These are phyloP conservation scores for Penicillium italicum DNA, from an alignment of 2,329 filamentous ascomycete species.

Conservation along the genomic window DNA sequence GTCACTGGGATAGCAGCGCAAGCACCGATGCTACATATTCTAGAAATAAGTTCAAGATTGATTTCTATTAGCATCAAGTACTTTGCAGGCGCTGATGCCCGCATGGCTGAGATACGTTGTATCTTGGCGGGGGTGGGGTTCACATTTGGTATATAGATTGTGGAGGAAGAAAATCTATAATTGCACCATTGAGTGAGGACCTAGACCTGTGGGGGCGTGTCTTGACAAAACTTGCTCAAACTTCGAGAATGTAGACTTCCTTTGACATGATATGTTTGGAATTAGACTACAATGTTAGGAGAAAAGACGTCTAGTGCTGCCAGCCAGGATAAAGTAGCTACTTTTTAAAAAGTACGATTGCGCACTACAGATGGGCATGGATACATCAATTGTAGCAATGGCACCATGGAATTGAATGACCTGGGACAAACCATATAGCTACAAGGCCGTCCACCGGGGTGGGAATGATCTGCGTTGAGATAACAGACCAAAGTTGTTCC, in stretches of 20 bases:
- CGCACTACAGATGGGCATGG: neutral
- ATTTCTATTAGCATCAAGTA: neutral
- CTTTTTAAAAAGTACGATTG: neutral
- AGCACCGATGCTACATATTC: neutral
- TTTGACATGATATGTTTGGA: neutral
- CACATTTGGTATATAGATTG: neutral
- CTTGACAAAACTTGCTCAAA: neutral
- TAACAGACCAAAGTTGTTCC: neutral
- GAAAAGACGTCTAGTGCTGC: neutral
- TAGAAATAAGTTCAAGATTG: neutral
- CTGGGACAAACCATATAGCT: slow-evolving; percentile 1
- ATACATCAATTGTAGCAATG: neutral
- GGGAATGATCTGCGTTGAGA: neutral
- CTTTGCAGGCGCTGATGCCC: neutral
- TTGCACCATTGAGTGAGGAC: neutral
- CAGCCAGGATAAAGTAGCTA: neutral
- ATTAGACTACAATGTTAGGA: neutral
- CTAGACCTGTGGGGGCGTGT: neutral
- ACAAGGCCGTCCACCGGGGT: neutral
- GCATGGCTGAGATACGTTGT: neutral
- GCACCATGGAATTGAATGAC: neutral
- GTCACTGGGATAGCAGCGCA: neutral
- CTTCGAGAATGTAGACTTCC: neutral
- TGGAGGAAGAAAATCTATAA: neutral
- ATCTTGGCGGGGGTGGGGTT: slow-evolving; percentile 6